Percentiles rank a stretch among this genome's conserved stretches.
Conservation (phyloP, 106 monocot genomes). For the Dendrobium chrysotoxum region DNA sequence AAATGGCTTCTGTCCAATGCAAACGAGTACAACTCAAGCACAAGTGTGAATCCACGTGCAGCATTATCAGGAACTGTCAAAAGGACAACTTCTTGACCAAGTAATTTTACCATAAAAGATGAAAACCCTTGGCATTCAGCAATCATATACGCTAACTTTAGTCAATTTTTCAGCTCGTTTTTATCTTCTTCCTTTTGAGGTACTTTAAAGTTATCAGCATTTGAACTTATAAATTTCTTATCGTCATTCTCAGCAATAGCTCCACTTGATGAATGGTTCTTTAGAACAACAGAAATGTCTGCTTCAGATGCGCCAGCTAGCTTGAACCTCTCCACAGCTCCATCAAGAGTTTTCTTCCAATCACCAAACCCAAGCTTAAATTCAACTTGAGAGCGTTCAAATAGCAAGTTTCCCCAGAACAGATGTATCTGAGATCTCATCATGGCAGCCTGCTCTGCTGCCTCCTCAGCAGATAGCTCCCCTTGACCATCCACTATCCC, state of each 20-base stretch:
- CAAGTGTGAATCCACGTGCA: not conserved
- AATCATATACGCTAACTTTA: not conserved
- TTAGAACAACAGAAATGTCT: slow-evolving; percentile 70
- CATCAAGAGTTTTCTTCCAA: slow-evolving; percentile 88
- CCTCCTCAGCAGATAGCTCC: slow-evolving; percentile 59
- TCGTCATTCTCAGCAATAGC: slow-evolving; percentile 41
- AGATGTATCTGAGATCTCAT: slow-evolving; percentile 99
- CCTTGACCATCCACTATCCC: slow-evolving; percentile 24
- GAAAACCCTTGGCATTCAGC: not conserved
- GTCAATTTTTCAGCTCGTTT: slow-evolving; percentile 17
- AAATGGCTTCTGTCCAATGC: not conserved
- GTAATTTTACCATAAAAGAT: not conserved
- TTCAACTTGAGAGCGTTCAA: slow-evolving; percentile 93
- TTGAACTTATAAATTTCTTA: slow-evolving; percentile 30
- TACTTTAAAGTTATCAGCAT: slow-evolving; percentile 8
- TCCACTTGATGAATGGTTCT: slow-evolving; percentile 82
- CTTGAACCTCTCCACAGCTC: slow-evolving; percentile 82
- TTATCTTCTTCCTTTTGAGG: slow-evolving; percentile 37
- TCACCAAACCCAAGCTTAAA: slow-evolving; percentile 62
- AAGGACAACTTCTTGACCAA: not conserved
- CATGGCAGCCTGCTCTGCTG: slow-evolving; percentile 68
- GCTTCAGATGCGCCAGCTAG: slow-evolving; percentile 89
- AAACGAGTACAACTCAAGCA: slow-evolving; percentile 8
- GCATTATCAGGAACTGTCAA: not conserved
- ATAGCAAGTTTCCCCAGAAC: slow-evolving; percentile 97